phyloP scores from a whole-genome alignment of 768 basidiomycete species.

The Pulveroboletus sp. region DNA sequence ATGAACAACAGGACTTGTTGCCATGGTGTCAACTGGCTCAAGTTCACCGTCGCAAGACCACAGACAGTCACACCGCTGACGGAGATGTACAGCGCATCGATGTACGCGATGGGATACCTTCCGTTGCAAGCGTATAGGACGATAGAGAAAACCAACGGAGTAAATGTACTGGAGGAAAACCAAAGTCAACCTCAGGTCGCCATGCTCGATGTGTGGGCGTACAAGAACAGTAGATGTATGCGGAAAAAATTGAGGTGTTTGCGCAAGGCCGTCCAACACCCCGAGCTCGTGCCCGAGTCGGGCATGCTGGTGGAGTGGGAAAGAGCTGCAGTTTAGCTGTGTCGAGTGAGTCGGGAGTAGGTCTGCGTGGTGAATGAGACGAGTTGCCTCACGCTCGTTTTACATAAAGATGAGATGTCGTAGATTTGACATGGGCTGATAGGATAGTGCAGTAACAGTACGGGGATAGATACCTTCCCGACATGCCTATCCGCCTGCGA shows the following conservation, averaged over 20 bases:
- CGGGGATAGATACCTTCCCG: too few relatives aligned
- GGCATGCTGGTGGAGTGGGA: slow-evolving; percentile 4
- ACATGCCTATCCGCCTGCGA: too few relatives aligned
- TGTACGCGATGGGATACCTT: slow-evolving; percentile 58
- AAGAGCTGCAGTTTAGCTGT: neutral
- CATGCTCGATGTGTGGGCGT: slow-evolving; percentile 23
- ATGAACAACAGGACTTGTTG: slow-evolving; percentile 69
- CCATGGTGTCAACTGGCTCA: slow-evolving; percentile 63
- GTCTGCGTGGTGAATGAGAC: too few relatives aligned
- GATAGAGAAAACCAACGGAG: slow-evolving; percentile 71
- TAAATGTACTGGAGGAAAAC: slow-evolving; percentile 50
- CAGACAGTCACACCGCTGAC: slow-evolving; percentile 76
- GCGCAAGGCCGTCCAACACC: slow-evolving; percentile 26
- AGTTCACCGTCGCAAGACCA: slow-evolving; percentile 66
- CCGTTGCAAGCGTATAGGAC: slow-evolving; percentile 87
- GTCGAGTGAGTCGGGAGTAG: neutral
- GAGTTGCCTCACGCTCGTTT: too few relatives aligned
- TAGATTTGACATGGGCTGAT: too few relatives aligned
- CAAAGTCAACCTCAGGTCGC: slow-evolving; percentile 1
- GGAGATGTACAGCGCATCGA: slow-evolving; percentile 75
- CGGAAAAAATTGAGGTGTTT: slow-evolving; percentile 65
- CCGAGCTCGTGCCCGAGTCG: neutral
- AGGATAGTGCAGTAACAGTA: too few relatives aligned
- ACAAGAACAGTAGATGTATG: slow-evolving; percentile 60
- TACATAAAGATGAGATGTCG: too few relatives aligned